These are phyloP conservation scores for Juncus effusus DNA, from an alignment of 176 grass and related monocot species.

Conservation along the genomic window DNA sequence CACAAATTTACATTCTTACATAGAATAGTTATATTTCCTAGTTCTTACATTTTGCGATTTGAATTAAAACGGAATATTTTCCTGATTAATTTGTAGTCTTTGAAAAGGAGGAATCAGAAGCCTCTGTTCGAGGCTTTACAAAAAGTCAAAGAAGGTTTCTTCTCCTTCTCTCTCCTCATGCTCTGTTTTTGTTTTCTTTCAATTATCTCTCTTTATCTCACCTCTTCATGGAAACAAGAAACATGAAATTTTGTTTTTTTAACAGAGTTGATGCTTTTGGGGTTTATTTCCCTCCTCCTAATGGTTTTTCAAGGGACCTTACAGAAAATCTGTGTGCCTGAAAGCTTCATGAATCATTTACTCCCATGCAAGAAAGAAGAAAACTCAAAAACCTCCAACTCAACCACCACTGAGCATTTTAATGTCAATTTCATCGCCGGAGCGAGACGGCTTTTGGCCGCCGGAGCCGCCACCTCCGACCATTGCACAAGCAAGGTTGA, in stretches of 20 bases:
- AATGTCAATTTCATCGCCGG: conserved; percentile 5
- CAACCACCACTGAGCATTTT: not conserved
- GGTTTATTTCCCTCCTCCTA: conserved; percentile 41
- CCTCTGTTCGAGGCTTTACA: conserved; percentile 45
- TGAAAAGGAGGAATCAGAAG: conserved; percentile 41
- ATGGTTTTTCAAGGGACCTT: conserved; percentile 37
- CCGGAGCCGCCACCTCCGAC: conserved; percentile 8
- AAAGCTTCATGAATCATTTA: conserved; percentile 11
- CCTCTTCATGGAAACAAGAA: not conserved
- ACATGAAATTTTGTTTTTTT: not conserved
- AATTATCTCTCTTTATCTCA: no score
- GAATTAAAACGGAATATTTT: no score
- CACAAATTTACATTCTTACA: not conserved
- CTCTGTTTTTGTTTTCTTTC: not conserved
- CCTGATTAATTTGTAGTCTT: not conserved
- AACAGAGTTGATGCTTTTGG: conserved; percentile 48
- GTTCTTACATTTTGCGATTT: not conserved
- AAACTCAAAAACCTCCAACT: no score
- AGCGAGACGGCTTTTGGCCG: conserved; percentile 26
- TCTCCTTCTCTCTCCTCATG: not conserved
- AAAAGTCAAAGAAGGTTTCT: conserved; percentile 43
- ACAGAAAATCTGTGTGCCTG: conserved; percentile 31
- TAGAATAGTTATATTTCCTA: not conserved
- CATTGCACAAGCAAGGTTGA: conserved; percentile 31
- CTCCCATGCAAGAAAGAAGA: conserved; percentile 34